These are phyloP conservation scores for Aspergillus proliferans DNA, from an alignment of 2,329 filamentous ascomycete genomes.

Conservation along the genomic window DNA sequence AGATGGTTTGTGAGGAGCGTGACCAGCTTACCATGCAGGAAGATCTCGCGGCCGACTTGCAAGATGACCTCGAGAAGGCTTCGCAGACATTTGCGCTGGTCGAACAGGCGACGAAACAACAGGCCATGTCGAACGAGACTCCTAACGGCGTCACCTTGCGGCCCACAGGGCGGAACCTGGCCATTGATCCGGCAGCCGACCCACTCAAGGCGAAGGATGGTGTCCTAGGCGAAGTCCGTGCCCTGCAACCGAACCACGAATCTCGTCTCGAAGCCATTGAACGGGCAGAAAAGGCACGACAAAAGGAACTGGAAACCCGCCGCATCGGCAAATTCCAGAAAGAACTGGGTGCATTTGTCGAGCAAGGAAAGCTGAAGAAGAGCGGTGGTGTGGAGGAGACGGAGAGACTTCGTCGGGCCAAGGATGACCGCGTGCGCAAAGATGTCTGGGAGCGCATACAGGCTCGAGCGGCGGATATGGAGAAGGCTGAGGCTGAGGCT, in stretches of 20 bases:
- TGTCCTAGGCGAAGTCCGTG: slow-evolving; percentile 85
- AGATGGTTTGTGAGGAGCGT: slow-evolving; percentile 90
- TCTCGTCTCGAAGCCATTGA: slow-evolving; percentile 90
- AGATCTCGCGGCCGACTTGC: slow-evolving; percentile 83
- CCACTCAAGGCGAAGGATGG: slow-evolving; percentile 81
- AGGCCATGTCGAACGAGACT: slow-evolving; percentile 62
- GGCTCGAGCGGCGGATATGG: slow-evolving; percentile 46
- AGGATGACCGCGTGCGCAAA: slow-evolving; percentile 77
- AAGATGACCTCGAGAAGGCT: slow-evolving; percentile 93
- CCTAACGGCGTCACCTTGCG: slow-evolving; percentile 37
- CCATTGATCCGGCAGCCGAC: slow-evolving; percentile 53
- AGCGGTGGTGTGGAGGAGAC: slow-evolving; percentile 91
- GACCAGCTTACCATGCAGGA: slow-evolving; percentile 95
- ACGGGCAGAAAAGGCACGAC: slow-evolving; percentile 84
- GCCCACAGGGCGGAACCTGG: slow-evolving; percentile 48
- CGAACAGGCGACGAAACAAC: slow-evolving; percentile 96
- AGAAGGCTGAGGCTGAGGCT: slow-evolving; percentile 25
- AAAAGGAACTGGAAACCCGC: slow-evolving; percentile 78
- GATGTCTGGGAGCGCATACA: slow-evolving; percentile 60
- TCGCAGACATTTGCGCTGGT: slow-evolving; percentile 89
- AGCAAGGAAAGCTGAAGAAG: slow-evolving; percentile 90
- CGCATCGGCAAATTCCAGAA: slow-evolving; percentile 71
- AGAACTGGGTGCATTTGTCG: slow-evolving; percentile 78
- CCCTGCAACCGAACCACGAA: slow-evolving; percentile 90
- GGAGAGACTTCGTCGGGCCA: slow-evolving; percentile 73